Base-by-base conservation (phyloP, 148 eudicot species). In the Rhododendron griersonianum region DNA sequence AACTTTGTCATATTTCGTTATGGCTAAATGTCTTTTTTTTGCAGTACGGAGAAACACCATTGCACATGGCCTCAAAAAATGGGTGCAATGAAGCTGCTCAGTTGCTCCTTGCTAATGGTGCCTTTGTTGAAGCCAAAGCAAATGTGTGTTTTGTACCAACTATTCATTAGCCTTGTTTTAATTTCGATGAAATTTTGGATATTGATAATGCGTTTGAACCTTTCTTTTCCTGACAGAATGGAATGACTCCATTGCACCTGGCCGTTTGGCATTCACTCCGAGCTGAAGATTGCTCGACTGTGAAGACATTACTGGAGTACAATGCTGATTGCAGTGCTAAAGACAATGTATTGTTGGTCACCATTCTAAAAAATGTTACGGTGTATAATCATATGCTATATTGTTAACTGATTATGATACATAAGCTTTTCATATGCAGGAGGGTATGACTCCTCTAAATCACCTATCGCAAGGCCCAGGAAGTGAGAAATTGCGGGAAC, bases 41-140 rank as follows among this genome's bases (percentile, higher is more conserved):
- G 90, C 91, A 97, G 99, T 98, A 98, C 89, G 99, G 99, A 83
- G 99, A 97, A 89, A 98, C 99, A 87, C 99, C 99, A 57, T 90
- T 98, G 89, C 99, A 98, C 90, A 98, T 98, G 99, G 99, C 99
- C 28, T 98, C 98, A 44, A 98, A 98, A 93, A 95, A 95, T 90
- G 98, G 98, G 55, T 98, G 98, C 87, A 93, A 89, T 90, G 98
- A 95, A 83, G 92, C 98, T 86, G 98, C 95, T 55, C 87, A 89
- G 92, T 84, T 95, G 90, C 99, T 98, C 88, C 98, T 98, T 88
- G 90, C 96, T 84, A 93, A 90, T 87, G 98, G 99, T 84, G 96
- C 98, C 86, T 93, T 87, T 86, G 82, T 94, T 48, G 99, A 95
- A 91, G 98, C 99, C 87, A 94, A 93, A 92, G 98, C 99, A 84